Base-by-base conservation (phyloP, 805 yeast genomes). In the Millerozyma miso region DNA sequence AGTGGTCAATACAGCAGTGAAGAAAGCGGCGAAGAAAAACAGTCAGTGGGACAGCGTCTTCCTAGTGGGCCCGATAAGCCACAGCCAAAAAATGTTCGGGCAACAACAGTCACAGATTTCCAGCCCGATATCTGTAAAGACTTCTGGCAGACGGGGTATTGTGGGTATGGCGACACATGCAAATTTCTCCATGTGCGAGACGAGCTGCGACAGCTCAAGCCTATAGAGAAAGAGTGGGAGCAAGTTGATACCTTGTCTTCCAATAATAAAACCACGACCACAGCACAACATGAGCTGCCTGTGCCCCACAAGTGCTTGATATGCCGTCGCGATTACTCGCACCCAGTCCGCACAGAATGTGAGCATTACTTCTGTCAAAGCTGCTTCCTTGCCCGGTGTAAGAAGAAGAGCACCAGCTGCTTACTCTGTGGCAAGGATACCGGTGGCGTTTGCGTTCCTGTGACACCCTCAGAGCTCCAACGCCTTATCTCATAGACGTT, bases 141-240 rank as follows among this genome's bases (percentile, higher is more conserved):
- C 61, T 93, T 77, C 61, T 76, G 80, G 45, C 85, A 84, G 51
- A 90, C 95, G 0, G 99, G 99, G 0, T 90, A 81, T 58, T 93
- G 99, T 72, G 97, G 97, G 4, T 93, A 84, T 59, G 99, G 99
- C 6, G 99, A 93, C 54, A 84, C 93, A 31, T 93, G 99, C 68
- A 93, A 93, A 65, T 93, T 93, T 60, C 60, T 91, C 31, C 99
- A 93, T 59, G 79, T 87, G 13, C 67, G 99, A 62, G 97, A 88
- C 52, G 96, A 88, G 55, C 85, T 82, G 64, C 77, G 74, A 42
- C 81, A 81, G 37, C 86, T 83, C 23, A 79, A 81, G 79, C 80
- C 83, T 45, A 59, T 83, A 4, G 59, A 74, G 19, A 72, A 71
- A 45, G 95, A 87, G 36, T 87, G 96, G 96, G 84, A 83, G 49